These are phyloP conservation scores for Ocimum tenuiflorum DNA, from an alignment of 257 asterid species.

Conservation along the genomic window DNA sequence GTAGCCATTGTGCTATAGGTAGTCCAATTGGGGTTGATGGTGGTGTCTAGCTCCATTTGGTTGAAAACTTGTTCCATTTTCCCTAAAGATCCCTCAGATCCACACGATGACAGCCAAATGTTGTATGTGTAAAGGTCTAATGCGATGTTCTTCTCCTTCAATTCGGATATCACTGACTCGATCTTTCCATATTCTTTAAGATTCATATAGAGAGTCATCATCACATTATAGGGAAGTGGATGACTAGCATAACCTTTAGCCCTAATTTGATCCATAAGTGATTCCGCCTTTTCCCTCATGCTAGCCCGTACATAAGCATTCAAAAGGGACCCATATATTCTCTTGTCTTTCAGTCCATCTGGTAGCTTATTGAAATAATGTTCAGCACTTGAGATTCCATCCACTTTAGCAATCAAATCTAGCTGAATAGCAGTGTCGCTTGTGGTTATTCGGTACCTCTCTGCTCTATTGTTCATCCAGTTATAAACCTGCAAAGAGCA, in stretches of 20 bases:
- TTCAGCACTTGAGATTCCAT: slow-evolving; percentile 75
- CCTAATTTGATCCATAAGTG: slow-evolving; percentile 54
- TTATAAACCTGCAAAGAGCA: slow-evolving; percentile 55
- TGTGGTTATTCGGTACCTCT: slow-evolving; percentile 52
- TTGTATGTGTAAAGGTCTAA: slow-evolving; percentile 68
- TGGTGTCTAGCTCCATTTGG: slow-evolving; percentile 52
- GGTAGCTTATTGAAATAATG: slow-evolving; percentile 58
- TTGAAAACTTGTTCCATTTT: slow-evolving; percentile 65
- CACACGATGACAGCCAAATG: slow-evolving; percentile 70
- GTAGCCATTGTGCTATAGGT: slow-evolving; percentile 89
- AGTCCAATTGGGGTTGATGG: slow-evolving; percentile 68
- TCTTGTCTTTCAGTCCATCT: slow-evolving; percentile 62
- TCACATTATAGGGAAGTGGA: slow-evolving; percentile 70
- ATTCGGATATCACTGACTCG: slow-evolving; percentile 51
- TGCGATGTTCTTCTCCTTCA: slow-evolving; percentile 50
- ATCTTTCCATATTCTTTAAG: slow-evolving; percentile 49
- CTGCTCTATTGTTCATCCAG: slow-evolving; percentile 81
- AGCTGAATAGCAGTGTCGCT: slow-evolving; percentile 88
- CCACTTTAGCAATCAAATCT: slow-evolving; percentile 76
- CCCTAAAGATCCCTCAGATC: slow-evolving; percentile 48
- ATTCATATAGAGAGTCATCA: slow-evolving; percentile 82
- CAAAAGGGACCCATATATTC: slow-evolving; percentile 73
- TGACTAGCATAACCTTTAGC: slow-evolving; percentile 48
- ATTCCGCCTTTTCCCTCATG: slow-evolving; percentile 72
- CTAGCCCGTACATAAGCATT: slow-evolving; percentile 62